These are phyloP conservation scores for Monosporascus sp. DNA, from an alignment of 2,329 filamentous ascomycete genomes.

Conservation along the genomic window DNA sequence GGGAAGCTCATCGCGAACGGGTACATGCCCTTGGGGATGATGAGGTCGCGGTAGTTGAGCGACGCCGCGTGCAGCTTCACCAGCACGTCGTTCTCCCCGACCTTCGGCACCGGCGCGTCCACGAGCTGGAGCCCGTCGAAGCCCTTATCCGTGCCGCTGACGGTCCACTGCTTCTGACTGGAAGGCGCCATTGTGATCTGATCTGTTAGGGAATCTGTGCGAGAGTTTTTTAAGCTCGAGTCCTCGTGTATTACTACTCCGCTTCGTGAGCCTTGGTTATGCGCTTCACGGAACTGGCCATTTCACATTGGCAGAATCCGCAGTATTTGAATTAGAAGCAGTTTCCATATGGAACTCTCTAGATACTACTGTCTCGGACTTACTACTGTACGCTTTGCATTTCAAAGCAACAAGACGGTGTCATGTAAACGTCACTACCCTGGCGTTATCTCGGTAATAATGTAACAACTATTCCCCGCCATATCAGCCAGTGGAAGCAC, in stretches of 20 bases:
- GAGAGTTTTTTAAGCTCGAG: too few relatives aligned
- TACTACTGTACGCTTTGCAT: too few relatives aligned
- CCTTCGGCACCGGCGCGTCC: slow-evolving; percentile 48
- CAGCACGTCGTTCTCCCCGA: slow-evolving; percentile 67
- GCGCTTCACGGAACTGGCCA: too few relatives aligned
- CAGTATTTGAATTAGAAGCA: background rate
- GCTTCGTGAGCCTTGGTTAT: too few relatives aligned
- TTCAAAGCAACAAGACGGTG: too few relatives aligned
- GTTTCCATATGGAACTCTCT: background rate
- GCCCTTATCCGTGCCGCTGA: slow-evolving; percentile 44
- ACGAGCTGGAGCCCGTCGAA: slow-evolving; percentile 57
- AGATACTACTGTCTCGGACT: background rate
- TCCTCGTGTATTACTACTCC: too few relatives aligned
- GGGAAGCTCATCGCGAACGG: slow-evolving; percentile 36
- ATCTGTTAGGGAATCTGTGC: background rate
- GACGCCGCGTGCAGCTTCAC: slow-evolving; percentile 56
- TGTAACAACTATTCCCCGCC: background rate
- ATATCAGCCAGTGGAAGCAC: background rate
- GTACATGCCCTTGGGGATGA: slow-evolving; percentile 44
- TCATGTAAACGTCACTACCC: background rate
- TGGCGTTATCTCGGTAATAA: background rate
- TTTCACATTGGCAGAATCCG: too few relatives aligned
- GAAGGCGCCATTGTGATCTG: slow-evolving; percentile 15
- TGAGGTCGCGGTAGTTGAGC: slow-evolving; percentile 51
- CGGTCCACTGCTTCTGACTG: slow-evolving; percentile 52